Base-by-base conservation (phyloP, 129 eudicot genomes). In the Gnaphalium uliginosum region DNA sequence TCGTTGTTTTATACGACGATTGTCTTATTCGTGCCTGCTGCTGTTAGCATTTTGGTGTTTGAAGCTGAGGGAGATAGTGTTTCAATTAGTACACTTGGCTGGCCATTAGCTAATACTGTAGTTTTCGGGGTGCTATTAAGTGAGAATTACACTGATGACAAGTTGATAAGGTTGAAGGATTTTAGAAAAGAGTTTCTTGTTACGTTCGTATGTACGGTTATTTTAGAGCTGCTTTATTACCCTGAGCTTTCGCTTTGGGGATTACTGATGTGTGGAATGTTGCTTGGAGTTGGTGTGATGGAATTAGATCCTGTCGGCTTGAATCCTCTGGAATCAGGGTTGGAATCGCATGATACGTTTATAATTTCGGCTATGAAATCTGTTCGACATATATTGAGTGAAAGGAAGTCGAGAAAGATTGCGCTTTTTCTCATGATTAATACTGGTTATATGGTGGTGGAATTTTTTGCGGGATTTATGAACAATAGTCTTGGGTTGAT, bases 401-500 rank as follows among this genome's bases (percentile, higher is more conserved):
- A 94, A 39, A 83, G 96, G 33, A 94, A 94, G 78, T 94, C 98
- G 0, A 85, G 97, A 19, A 90, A 94, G 85, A 94, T 94, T 87
- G 98, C 97, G 7, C 88, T 94, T 82, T 94, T 94, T 77, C 86
- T 94, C 26, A 74, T 94, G 93, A 94, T 94, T 64, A 94, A 94
- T 67, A 88, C 97, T 0, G 91, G 87, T 48, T 94, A 94, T 27
- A 94, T 94, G 98, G 87, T 94, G 41, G 96, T 94, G 60, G 98
- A 94, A 65, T 94, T 94, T 86, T 88, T 81, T 69, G 98, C 89
- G 8, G 98, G 98, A 32, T 94, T 94, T 74, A 88, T 94, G 98
- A 90, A 91, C 70, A 94, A 94, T 77, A 94, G 98, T 84, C 98
- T 94, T 83, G 97, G 98, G 17, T 85, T 94, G 76, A 94, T 94